Conservation (phyloP, 129 eudicot genomes). For the Flaveria linearis region DNA sequence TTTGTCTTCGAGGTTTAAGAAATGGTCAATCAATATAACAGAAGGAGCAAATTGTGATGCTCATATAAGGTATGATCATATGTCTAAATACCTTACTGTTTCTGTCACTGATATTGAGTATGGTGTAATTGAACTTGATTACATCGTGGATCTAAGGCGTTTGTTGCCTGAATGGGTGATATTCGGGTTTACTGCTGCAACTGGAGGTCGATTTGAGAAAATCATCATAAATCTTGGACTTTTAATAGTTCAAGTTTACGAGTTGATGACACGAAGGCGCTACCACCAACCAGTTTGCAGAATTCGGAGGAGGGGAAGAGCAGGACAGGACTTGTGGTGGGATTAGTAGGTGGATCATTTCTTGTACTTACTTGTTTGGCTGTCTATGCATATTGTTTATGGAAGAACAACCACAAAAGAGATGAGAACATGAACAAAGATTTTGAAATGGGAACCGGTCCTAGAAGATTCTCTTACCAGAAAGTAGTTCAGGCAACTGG, state of each 20-base stretch:
- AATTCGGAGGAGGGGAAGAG: not conserved
- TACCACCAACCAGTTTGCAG: not conserved
- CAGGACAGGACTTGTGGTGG: not conserved
- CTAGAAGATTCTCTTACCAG: conserved; percentile 37
- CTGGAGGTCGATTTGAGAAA: not conserved
- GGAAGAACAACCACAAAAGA: not conserved
- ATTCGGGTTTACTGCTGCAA: not conserved
- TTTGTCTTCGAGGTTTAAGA: not conserved
- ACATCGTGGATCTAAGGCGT: not conserved
- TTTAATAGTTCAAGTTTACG: not conserved
- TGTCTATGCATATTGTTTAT: not conserved
- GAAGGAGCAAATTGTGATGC: not conserved
- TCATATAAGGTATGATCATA: not conserved
- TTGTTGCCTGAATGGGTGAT: not conserved
- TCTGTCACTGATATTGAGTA: not conserved
- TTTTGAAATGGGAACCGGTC: conserved; percentile 16
- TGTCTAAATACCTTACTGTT: not conserved
- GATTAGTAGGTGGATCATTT: not conserved
- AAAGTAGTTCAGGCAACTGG: conserved; percentile 36
- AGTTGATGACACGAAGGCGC: not conserved
- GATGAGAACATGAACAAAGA: conserved; percentile 22
- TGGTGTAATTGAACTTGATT: not conserved
- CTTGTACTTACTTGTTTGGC: not conserved
- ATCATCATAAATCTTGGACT: not conserved
- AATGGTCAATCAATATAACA: not conserved